Evolutionary conservation across 2,329 filamentous ascomycete genomes (phyloP).

Genomic region (Akanthomyces lecanii): DNA sequence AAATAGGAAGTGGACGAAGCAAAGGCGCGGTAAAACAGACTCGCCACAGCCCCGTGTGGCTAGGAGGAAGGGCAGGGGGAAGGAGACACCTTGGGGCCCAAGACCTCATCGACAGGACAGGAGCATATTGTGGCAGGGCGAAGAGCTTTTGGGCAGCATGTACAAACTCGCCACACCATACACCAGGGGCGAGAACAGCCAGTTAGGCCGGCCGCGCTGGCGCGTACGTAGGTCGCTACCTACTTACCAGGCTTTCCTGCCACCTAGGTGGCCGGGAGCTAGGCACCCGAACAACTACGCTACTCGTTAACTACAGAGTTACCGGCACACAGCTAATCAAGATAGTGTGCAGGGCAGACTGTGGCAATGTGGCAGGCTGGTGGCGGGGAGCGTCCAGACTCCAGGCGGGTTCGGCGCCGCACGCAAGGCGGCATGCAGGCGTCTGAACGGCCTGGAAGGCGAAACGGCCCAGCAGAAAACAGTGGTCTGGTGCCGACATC

Average conservation of each 20-base stretch:
- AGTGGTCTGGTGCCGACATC: background rate
- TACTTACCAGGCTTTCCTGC: too few species aligned
- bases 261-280: background rate
- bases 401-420: background rate
- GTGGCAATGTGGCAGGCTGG: background rate
- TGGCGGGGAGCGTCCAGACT: background rate
- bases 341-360: background rate
- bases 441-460: background rate
- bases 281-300: background rate
- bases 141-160: background rate
- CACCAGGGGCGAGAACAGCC: background rate
- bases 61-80: background rate
- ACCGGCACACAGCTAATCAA: background rate
- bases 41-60: conserved; percentile 17
- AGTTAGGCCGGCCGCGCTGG: background rate
- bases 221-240: background rate
- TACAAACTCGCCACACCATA: conserved; percentile 4
- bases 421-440: background rate
- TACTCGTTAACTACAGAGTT: background rate
- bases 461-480: background rate
- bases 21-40: background rate
- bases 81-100: conserved; percentile 1
- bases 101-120: conserved; percentile 3
- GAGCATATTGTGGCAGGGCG: conserved; percentile 4
- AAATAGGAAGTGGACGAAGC: background rate